phyloP scores from a whole-genome alignment of 495 filamentous ascomycete species.

The Aspergillus egyptiacus region DNA sequence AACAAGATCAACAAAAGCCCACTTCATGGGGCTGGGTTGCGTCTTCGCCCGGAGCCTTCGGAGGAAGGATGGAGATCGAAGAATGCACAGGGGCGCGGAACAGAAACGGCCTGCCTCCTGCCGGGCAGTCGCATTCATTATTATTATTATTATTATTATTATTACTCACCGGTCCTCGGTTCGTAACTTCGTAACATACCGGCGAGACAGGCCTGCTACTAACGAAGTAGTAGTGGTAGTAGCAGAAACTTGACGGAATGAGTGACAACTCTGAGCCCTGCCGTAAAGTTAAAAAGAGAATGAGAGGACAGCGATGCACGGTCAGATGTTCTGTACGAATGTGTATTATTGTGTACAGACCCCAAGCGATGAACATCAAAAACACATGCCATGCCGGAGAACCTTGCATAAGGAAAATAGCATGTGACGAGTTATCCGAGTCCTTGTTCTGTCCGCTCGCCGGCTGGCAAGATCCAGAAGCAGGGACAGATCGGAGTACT shows the following conservation, averaged over 20 bases:
- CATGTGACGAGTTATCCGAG: neutral
- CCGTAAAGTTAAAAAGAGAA: neutral
- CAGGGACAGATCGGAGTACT: neutral
- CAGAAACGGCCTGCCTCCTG: too few relatives aligned
- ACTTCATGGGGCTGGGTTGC: slow-evolving; percentile 14
- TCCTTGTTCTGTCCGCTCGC: neutral
- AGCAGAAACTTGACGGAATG: too few relatives aligned
- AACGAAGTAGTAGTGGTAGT: neutral
- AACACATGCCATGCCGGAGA: neutral
- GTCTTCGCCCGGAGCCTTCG: neutral
- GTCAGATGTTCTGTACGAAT: neutral
- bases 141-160: too few relatives aligned
- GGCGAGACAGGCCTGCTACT: neutral
- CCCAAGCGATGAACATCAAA: neutral
- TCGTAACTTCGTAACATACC: neutral
- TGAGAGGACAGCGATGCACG: neutral
- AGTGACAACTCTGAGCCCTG: too few relatives aligned
- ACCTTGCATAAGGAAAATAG: neutral
- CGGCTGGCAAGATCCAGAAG: neutral
- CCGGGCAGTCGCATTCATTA: too few relatives aligned
- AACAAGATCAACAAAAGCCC: slow-evolving; percentile 3
- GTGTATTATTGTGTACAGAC: neutral
- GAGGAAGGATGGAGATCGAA: neutral
- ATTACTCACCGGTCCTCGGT: neutral
- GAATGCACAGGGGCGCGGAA: neutral